Evolutionary conservation across 2,329 filamentous ascomycete species (phyloP).

Genomic region (Ophiognomonia clavigignenti-juglandacearum): DNA sequence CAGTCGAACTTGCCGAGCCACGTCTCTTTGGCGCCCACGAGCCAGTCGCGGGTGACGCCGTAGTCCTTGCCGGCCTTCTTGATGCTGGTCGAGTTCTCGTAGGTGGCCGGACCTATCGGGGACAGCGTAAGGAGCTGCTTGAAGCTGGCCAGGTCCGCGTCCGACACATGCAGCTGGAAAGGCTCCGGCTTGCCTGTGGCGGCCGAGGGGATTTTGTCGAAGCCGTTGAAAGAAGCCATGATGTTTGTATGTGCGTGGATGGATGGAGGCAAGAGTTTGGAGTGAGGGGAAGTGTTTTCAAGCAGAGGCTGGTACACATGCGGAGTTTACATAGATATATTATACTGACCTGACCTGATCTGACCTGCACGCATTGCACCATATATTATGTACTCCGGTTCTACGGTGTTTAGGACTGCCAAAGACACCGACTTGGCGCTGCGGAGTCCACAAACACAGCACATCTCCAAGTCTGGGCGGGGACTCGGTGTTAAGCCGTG

Average conservation of each 20-base stretch:
- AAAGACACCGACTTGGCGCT: no score
- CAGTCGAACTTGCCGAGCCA: conserved; percentile 44
- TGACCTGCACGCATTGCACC: no score
- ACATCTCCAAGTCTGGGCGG: no score
- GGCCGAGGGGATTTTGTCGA: neutral
- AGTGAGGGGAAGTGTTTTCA: no score
- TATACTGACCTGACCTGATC: no score
- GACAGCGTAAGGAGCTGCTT: conserved; percentile 3
- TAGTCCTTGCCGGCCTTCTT: neutral
- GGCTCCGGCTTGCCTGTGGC: neutral
- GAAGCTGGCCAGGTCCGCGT: neutral
- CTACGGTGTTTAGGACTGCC: no score
- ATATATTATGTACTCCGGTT: no score
- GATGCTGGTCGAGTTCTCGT: neutral
- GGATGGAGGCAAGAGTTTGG: neutral
- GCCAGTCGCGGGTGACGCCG: conserved; percentile 4
- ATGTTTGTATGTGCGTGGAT: neutral
- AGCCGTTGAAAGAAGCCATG: conserved; percentile 4
- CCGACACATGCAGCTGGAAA: neutral
- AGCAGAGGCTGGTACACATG: no score
- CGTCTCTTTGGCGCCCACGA: conserved; percentile 20
- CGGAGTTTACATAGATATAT: no score
- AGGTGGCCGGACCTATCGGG: neutral
- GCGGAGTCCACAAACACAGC: no score
- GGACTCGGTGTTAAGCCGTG: no score